Evolutionary conservation across 1,284 basidiomycete species (phyloP), one percentile per base, ranked within the genome.

Genomic region (Hemileia vastatrix): DNA sequence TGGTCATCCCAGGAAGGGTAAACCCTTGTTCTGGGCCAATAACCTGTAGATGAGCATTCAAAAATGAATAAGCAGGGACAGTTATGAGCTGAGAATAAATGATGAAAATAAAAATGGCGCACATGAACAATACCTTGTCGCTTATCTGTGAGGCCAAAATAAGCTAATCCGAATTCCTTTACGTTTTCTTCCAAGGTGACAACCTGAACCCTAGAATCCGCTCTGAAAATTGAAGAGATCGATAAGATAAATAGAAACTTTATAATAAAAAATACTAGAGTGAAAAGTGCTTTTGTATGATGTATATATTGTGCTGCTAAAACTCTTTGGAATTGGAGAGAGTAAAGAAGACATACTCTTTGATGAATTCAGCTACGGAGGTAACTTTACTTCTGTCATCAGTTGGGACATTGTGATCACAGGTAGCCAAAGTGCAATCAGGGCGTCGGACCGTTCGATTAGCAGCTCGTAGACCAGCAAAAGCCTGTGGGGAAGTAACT

Each of bases 1-100:
- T 91, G 32, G 92, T 95, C 53, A 90, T 93, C 48, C 93, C 92
- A 15, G 92, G 92, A 36, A 96, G 83, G 52, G 72, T 96, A 76
- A 96, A 96, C 36, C 92, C 92, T 79, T 96, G 90, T 76, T 96
- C 92, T 54, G 93, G 92, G 54, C 92, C 93, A 71, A 96, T 95
- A 67, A 96, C 71, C 72, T 73, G 61, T 52, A 19, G 15, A 6
- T n/a, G n/a, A n/a, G n/a, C n/a, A n/a, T n/a, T n/a, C n/a, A n/a
- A n/a, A n/a, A n/a, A n/a, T n/a, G n/a, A n/a, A n/a, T n/a, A n/a
- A n/a, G n/a, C n/a, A n/a, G n/a, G n/a, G 64, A 71, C 71, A 6
- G 67, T 71, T 70, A 72, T n/a, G n/a, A n/a, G n/a, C n/a, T n/a
- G n/a, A n/a, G n/a, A n/a, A n/a, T n/a, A n/a, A n/a, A n/a, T n/a